Percentiles rank a stretch among this genome's conserved stretches.
phyloP scores from a whole-genome alignment of 2,329 filamentous ascomycete genomes.

The Nannizziopsis barbatae region DNA sequence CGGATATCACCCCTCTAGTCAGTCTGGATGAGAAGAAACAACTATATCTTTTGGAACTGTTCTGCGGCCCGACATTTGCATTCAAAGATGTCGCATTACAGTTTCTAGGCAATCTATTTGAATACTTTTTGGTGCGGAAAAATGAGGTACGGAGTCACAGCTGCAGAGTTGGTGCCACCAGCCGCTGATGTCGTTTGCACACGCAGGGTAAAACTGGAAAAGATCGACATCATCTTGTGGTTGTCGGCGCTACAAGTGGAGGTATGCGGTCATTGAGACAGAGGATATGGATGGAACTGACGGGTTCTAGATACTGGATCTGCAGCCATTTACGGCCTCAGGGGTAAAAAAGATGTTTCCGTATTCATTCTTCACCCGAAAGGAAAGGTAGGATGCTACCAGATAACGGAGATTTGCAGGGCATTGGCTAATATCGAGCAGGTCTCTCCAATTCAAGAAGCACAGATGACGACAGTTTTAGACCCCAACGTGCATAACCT shows the following conservation, averaged over 20 bases:
- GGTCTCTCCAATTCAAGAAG: conserved; percentile 83
- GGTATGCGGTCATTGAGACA: conserved; percentile 38
- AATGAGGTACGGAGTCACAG: conserved; percentile 20
- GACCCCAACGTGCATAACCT: conserved; percentile 91
- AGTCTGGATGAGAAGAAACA: conserved; percentile 61
- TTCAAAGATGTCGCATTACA: conserved; percentile 95
- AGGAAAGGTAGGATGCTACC: conserved; percentile 44
- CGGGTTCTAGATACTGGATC: conserved; percentile 55
- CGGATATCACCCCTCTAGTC: conserved; percentile 66
- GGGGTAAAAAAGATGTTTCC: conserved; percentile 92
- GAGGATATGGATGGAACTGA: background rate
- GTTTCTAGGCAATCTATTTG: conserved; percentile 82
- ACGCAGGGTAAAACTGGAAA: conserved; percentile 30
- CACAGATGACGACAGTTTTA: conserved; percentile 90
- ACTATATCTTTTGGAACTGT: conserved; percentile 80
- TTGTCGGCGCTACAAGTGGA: conserved; percentile 76
- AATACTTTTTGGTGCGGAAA: conserved; percentile 38
- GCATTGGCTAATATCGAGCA: background rate
- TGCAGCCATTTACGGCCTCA: conserved; percentile 86
- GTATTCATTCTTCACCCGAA: conserved; percentile 92
- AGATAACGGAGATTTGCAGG: background rate
- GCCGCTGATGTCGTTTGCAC: background rate
- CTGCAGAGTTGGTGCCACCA: background rate
- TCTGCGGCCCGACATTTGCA: conserved; percentile 89
- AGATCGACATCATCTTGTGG: conserved; percentile 68